Base-by-base conservation (phyloP, 108 stramenopile species). In the Skeletonema menzelii region DNA sequence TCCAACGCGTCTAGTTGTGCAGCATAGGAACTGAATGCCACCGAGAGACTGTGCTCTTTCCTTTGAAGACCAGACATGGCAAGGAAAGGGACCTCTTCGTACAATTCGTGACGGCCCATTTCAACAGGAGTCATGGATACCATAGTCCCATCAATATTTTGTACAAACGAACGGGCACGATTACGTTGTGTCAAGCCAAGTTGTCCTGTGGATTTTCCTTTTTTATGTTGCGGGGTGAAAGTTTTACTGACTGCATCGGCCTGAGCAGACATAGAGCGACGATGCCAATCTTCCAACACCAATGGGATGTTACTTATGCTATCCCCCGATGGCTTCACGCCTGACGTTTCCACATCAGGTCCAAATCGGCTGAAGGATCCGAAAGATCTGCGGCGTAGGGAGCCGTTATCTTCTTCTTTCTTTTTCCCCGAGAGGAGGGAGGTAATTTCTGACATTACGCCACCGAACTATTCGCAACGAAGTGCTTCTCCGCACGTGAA, bases 11-110 rank as follows among this genome's bases (percentile, higher is more conserved):
- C 93, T 65, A 94, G 61, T 44, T 89, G 89, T 14, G 93, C 93
- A 13, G 93, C 93, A 78, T 87, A 93, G 22, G 35, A 66, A n/a
- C 90, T 88, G 72, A 91, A 92, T 11, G 91, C 87, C 53, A 83
- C 57, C 2, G 86, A 83, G 46, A 90, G 71, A 42, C 58, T 77
- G 38, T 88, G 86, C 63, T 90, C 87, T 65, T 79, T 86, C 27
- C 62, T 78, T 67, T 95, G 94, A 67, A 95, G 67, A 53, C 94
- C 94, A 76, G 90, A 83, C 14, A 95, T 85, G 57, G 94, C 90
- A 8, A 77, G 73, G 79, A 91, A 95, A 35, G 94, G 94, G 64
- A 95, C 66, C 44, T 86, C 85, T 14, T 80, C 77, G 77, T 95
- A 95, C 46, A 95, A 72, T 59, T 95, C 92, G 40, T 88, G 92